Base-by-base conservation (phyloP, 2,329 filamentous ascomycete genomes). In the Sporothrix globosa region DNA sequence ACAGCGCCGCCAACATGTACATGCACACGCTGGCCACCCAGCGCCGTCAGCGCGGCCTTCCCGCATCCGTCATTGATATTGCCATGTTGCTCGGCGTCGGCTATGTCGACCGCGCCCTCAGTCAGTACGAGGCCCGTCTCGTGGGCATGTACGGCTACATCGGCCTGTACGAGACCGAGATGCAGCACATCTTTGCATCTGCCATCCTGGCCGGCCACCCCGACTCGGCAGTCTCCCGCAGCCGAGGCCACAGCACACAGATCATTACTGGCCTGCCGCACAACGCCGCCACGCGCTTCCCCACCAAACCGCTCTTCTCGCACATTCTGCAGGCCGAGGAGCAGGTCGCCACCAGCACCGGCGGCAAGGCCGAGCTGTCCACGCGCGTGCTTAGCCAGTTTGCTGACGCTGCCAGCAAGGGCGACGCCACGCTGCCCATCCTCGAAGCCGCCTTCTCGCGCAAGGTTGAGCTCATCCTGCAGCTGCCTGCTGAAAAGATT, bases 1-100 rank as follows among this genome's bases (percentile, higher is more conserved):
- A 85, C 72, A 75, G 78, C 4, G 78, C 80, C 0, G 81, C 77
- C 19, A 83, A 82, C 72, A 77, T 78, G 11, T 84, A 80, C 74
- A 74, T 82, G 46, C 79, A 83, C 48, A 75, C 78, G 4, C 78
- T 84, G 34, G 79, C 77, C 3, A 77, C 78, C 19, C 80, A 80
- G 67, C 79, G 82, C 13, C 72, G 76, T 4, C 69, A 69, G 0
- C 73, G 74, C 2, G 81, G 80, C 3, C 76, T 83, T 6, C 76
- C 81, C 0, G 82, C 79, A 3, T 78, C 79, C 0, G 73, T 76
- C 14, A 77, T 85, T 1, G 76, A 85, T 70, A 70, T 72, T 65
- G 71, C 67, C 46, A 71, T 71, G 69, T 53, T 72, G 24, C 77
- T 85, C 10, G 79, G 81, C 3, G 72, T 75, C 4, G 75, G 71